Conservation (phyloP, 2,329 filamentous ascomycete species). For the Fusarium sp. region DNA sequence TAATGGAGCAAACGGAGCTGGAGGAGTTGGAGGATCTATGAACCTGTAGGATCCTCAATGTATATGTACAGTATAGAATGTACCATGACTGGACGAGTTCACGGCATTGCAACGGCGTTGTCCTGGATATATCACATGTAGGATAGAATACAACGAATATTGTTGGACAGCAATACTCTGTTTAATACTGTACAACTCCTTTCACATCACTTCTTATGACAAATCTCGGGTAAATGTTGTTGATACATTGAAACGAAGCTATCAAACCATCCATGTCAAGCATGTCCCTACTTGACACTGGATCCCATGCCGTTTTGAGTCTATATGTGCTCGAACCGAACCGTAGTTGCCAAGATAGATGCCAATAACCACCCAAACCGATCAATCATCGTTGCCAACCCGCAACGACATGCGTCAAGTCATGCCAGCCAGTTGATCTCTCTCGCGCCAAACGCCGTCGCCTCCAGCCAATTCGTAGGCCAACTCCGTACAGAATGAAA, state of each 20-base stretch:
- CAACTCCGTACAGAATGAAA: conserved; percentile 29
- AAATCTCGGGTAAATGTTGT: conserved; percentile 4
- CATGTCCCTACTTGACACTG: conserved; percentile 17
- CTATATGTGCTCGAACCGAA: conserved; percentile 31
- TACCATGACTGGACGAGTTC: not conserved
- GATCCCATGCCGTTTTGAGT: conserved; percentile 21
- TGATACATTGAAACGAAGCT: conserved; percentile 31
- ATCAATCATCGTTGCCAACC: conserved; percentile 21
- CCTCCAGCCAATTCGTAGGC: conserved; percentile 31
- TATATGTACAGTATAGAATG: not conserved
- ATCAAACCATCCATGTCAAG: conserved; percentile 20
- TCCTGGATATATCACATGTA: not conserved
- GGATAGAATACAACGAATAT: not conserved
- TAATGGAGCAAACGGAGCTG: conserved; percentile 23
- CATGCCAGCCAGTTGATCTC: conserved; percentile 7
- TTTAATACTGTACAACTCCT: not conserved
- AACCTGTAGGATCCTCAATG: not conserved
- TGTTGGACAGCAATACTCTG: not conserved
- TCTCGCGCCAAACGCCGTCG: conserved; percentile 36
- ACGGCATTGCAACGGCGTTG: conserved; percentile 10
- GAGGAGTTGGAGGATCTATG: not conserved
- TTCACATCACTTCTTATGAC: not conserved
- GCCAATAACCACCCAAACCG: conserved; percentile 15
- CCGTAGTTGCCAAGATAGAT: conserved; percentile 19
- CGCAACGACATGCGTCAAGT: conserved; percentile 28